phyloP scores from a whole-genome alignment of 2,329 filamentous ascomycete species.

The Fusarium proliferatum region DNA sequence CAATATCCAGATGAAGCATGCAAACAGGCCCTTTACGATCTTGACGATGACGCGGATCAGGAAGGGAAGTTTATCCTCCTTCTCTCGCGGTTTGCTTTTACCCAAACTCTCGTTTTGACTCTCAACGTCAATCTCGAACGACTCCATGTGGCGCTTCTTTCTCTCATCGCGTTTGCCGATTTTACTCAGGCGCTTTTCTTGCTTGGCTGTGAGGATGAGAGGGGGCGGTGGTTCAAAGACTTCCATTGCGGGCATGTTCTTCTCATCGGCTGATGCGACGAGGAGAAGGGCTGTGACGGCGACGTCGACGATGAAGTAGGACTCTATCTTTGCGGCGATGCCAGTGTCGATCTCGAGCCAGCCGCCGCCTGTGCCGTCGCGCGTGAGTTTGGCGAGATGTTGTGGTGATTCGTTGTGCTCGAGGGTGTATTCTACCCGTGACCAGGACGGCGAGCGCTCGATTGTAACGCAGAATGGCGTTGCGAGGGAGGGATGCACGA shows the following conservation, averaged over 20 bases:
- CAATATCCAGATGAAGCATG: conserved; percentile 68
- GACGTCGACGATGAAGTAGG: conserved; percentile 72
- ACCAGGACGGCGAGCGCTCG: conserved; percentile 68
- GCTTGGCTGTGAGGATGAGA: conserved; percentile 34
- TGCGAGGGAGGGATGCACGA: conserved; percentile 72
- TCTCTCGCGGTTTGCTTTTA: conserved; percentile 53
- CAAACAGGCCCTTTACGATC: conserved; percentile 64
- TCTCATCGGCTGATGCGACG: conserved; percentile 68
- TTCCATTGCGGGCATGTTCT: conserved; percentile 57
- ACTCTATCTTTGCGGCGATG: conserved; percentile 68
- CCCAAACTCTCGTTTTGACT: conserved; percentile 64
- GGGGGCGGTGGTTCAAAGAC: conserved; percentile 69
- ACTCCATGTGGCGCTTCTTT: conserved; percentile 59
- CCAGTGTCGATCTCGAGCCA: conserved; percentile 71
- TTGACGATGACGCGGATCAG: conserved; percentile 61
- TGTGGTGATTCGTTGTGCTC: conserved; percentile 72
- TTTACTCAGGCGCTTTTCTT: conserved; percentile 46
- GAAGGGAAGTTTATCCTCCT: conserved; percentile 62
- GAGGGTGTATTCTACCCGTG: conserved; percentile 71
- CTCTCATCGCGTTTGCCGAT: conserved; percentile 47
- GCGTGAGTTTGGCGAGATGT: conserved; percentile 69
- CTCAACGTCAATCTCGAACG: conserved; percentile 71
- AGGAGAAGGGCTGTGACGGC: conserved; percentile 69
- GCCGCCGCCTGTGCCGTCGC: conserved; percentile 68
- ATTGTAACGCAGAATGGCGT: conserved; percentile 71